These are phyloP conservation scores for Calonectria pseudoreteaudii DNA, from an alignment of 2,329 filamentous ascomycete species.

Conservation along the genomic window DNA sequence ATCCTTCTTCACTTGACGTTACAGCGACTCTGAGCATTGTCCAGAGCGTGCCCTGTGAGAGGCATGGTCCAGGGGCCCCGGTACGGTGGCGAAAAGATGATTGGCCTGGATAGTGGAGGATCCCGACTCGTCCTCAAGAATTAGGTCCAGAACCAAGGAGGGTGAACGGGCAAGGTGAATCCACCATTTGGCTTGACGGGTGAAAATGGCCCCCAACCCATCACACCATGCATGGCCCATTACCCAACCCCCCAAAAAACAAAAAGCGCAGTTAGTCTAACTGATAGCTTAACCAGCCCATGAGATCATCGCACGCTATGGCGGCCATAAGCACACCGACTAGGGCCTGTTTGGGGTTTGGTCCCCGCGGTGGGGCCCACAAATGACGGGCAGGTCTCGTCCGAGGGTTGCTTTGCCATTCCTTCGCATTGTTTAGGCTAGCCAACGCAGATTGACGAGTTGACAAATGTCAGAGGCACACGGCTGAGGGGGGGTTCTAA, in stretches of 20 bases:
- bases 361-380: conserved; percentile 7
- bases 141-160: background rate
- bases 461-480: background rate
- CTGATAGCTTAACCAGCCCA: conserved; percentile 4
- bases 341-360: conserved; percentile 3
- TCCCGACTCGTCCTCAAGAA: background rate
- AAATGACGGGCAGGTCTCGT: conserved; percentile 15
- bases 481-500: background rate
- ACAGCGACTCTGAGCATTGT: background rate
- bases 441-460: background rate
- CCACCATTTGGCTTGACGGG: conserved; percentile 2
- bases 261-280: conserved; percentile 1
- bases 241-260: background rate
- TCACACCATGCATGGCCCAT: conserved; percentile 13
- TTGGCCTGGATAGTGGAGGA: background rate
- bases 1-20: background rate
- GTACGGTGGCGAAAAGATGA: background rate
- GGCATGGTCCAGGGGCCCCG: background rate
- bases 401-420: background rate
- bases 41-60: background rate
- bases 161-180: background rate
- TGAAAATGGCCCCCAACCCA: conserved; percentile 8
- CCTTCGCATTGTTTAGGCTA: conserved; percentile 3
- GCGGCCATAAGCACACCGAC: conserved; percentile 12
- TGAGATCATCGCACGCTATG: conserved; percentile 16